Evolutionary conservation across 192 early-diverging fungal genomes (phyloP).

Genomic region (Physocladia obscura): DNA sequence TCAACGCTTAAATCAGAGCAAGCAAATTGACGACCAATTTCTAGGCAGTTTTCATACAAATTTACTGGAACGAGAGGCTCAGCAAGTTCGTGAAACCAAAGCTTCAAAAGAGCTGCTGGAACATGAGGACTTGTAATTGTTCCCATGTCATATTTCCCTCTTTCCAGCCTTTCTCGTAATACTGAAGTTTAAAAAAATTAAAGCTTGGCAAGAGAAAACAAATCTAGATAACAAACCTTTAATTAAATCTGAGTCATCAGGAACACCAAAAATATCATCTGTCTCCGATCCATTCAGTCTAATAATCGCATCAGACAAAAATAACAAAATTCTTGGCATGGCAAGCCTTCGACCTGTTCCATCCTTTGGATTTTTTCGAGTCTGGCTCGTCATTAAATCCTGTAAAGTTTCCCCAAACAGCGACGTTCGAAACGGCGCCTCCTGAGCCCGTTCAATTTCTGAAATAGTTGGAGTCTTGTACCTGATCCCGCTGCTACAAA

Average conservation of each 20-base stretch:
- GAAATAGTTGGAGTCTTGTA: conserved; percentile 68
- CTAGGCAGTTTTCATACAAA: too few relatives aligned
- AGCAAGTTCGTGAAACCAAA: too few relatives aligned
- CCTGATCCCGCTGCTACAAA: conserved; percentile 70
- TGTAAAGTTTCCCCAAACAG: conserved; percentile 89
- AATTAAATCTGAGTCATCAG: conserved; percentile 83
- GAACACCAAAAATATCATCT: conserved; percentile 93
- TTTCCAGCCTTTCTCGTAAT: too few relatives aligned
- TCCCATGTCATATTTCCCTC: too few relatives aligned
- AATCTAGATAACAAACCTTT: too few relatives aligned
- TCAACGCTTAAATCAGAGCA: too few relatives aligned
- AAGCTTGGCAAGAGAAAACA: too few relatives aligned
- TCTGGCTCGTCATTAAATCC: conserved; percentile 67
- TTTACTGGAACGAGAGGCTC: too few relatives aligned
- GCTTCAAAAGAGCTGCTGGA: too few relatives aligned
- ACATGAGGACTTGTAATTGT: too few relatives aligned
- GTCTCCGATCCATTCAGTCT: conserved; percentile 72
- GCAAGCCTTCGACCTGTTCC: conserved; percentile 35
- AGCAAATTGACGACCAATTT: too few relatives aligned
- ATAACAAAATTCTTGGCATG: conserved; percentile 77
- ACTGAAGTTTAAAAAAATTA: too few relatives aligned
- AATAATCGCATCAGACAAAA: conserved; percentile 69
- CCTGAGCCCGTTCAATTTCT: conserved; percentile 67
- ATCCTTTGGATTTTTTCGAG: conserved; percentile 12
- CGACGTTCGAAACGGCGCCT: conserved; percentile 76